Base-by-base conservation (phyloP, 805 yeast genomes). In the Kodamaea restingae region DNA sequence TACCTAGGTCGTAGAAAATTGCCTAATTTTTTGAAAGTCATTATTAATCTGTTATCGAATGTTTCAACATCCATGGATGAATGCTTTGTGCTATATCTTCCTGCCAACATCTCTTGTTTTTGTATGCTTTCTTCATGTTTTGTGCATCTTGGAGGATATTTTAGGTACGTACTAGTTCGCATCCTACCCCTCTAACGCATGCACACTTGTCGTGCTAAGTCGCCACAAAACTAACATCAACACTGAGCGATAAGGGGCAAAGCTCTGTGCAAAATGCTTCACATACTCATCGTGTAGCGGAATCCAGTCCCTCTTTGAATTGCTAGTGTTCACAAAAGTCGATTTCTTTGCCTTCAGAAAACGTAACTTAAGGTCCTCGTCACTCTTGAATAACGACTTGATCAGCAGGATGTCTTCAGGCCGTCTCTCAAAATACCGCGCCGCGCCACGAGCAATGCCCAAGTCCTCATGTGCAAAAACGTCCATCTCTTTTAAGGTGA, bases 391-490 rank as follows among this genome's bases (percentile, higher is more conserved):
- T 4, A 52, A 54, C 7, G 52, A 58, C 53, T 73, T 73, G 4
- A 78, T 56, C 34, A 71, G 70, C 27, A 62, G 51, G 7, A 74
- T 49, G 10, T 81, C 43, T 4, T 70, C 69, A 0, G 80, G 81
- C 38, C 84, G 63, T 32, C 70, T 67, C 12, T 64, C 65, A 17
- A 85, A 55, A 58, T 86, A 90, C 20, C 70, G 57, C 0, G 87
- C 74, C 42, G 81, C 75, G 0, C 97, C 97, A 45, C 95, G 66
- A 22, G 90, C 88, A 2, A 90, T 75, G 1, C 96, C 97, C 34
- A 90, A 61, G 60, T 90, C 97, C 14, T 80, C 86, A 4, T 75
- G 64, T 4, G 93, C 82, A 56, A 87, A 87, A 0, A 86, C 76
- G 55, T 90, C 81, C 54, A 76, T 54, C 41, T 85, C 71, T 18